Percentiles rank a stretch among this genome's conserved stretches.
These are phyloP conservation scores for Naganishia randhawae DNA, from an alignment of 768 basidiomycete genomes.

Conservation along the genomic window DNA sequence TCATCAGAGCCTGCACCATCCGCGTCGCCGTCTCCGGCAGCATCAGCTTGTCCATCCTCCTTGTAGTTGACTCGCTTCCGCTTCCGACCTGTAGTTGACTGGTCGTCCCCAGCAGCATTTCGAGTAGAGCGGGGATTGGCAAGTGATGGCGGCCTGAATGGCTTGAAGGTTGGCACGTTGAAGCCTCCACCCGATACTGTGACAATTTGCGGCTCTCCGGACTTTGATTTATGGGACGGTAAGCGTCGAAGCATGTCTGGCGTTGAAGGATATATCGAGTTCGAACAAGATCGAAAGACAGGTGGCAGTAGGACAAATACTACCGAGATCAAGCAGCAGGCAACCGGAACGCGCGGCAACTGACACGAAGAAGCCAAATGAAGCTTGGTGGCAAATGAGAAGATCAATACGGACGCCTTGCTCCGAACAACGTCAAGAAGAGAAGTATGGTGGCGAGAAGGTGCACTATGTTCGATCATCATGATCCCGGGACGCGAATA, in stretches of 20 bases:
- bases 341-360: not conserved
- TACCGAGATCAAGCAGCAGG: not conserved
- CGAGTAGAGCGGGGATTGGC: constrained; percentile 32
- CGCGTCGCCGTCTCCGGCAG: constrained; percentile 56
- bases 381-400: not conserved
- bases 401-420: not conserved
- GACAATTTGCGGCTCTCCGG: constrained; percentile 40
- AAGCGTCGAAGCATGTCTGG: constrained; percentile 39
- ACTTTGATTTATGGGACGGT: constrained; percentile 30
- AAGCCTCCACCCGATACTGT: constrained; percentile 49
- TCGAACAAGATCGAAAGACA: not conserved
- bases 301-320: not conserved
- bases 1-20: constrained; percentile 55
- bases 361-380: not conserved
- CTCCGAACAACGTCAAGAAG: not conserved
- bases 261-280: not conserved
- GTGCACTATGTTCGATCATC: constrained; percentile 17
- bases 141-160: constrained; percentile 48
- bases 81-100: constrained; percentile 58
- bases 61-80: constrained; percentile 86
- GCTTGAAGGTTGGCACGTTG: constrained; percentile 45
- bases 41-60: constrained; percentile 55
- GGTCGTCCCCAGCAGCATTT: constrained; percentile 27
- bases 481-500: constrained; percentile 5
- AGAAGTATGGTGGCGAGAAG: not conserved